These are phyloP conservation scores for Aspergillus saccharolyticus DNA, from an alignment of 495 filamentous ascomycete genomes.

Conservation along the genomic window DNA sequence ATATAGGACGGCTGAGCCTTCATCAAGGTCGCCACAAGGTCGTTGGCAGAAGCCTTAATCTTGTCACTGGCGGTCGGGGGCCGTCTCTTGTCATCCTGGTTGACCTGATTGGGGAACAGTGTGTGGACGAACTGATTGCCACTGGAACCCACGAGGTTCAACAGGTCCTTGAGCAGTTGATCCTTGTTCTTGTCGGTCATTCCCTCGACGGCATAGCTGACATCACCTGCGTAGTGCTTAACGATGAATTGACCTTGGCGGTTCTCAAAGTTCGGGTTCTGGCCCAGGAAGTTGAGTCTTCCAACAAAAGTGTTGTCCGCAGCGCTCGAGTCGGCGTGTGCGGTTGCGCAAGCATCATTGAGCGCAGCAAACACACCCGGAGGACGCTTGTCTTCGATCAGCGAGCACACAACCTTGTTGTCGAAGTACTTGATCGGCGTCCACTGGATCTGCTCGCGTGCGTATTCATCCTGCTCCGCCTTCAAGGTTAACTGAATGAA, in stretches of 20 bases:
- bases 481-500: conserved; percentile 98
- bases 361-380: conserved; percentile 92
- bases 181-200: conserved; percentile 99
- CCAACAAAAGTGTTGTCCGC: conserved; percentile 96
- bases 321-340: conserved; percentile 88
- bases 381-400: conserved; percentile 90
- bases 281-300: conserved; percentile 77
- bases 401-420: conserved; percentile 97
- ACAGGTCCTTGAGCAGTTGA: conserved; percentile 86
- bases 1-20: conserved; percentile 96
- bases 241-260: conserved; percentile 96
- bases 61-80: conserved; percentile 96
- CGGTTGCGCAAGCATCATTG: conserved; percentile 96
- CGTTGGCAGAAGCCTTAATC: conserved; percentile 94
- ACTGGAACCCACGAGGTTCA: conserved; percentile 81
- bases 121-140: conserved; percentile 79
- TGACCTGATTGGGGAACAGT: conserved; percentile 88
- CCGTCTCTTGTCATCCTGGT: conserved; percentile 90
- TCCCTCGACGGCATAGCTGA: conserved; percentile 88
- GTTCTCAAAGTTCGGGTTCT: conserved; percentile 85
- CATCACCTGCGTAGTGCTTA: conserved; percentile 98
- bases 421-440: conserved; percentile 99
- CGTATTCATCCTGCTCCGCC: conserved; percentile 98
- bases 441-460: conserved; percentile 94
- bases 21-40: conserved; percentile 92